phyloP scores from a whole-genome alignment of 2,329 filamentous ascomycete species.

The Alternaria gaisen region DNA sequence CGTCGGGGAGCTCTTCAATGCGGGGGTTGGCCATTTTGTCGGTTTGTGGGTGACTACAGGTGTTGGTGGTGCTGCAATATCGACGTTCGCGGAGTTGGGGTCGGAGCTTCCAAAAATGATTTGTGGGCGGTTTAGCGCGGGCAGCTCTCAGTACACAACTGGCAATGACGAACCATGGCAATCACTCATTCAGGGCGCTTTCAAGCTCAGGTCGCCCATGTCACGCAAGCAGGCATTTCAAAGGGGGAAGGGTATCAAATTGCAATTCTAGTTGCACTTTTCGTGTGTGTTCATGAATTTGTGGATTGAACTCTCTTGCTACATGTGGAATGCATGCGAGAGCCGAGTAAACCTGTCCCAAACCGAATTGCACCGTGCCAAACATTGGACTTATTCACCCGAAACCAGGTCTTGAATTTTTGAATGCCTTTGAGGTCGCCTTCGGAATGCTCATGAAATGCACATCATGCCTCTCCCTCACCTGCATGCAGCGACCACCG shows the following conservation, averaged over 20 bases:
- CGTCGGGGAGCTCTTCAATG: slow-evolving; percentile 96
- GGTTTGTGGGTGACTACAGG: slow-evolving; percentile 41
- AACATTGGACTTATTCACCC: slow-evolving; percentile 49
- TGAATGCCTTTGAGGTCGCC: slow-evolving; percentile 49
- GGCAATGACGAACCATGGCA: slow-evolving; percentile 18
- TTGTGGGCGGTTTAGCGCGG: slow-evolving; percentile 45
- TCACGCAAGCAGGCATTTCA: slow-evolving; percentile 18
- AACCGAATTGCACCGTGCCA: slow-evolving; percentile 54
- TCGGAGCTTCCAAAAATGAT: slow-evolving; percentile 29
- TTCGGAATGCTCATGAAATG: slow-evolving; percentile 51
- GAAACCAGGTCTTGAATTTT: slow-evolving; percentile 51
- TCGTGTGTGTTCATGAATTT: slow-evolving; percentile 50
- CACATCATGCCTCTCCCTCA: slow-evolving; percentile 48
- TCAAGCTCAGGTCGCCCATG: background rate
- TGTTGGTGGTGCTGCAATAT: slow-evolving; percentile 26
- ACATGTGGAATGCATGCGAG: slow-evolving; percentile 51
- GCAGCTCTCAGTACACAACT: slow-evolving; percentile 12
- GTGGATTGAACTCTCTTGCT: slow-evolving; percentile 52
- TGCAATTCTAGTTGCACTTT: slow-evolving; percentile 42
- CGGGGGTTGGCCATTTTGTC: slow-evolving; percentile 93
- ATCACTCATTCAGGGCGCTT: background rate
- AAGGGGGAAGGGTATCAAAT: slow-evolving; percentile 43
- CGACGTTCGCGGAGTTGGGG: slow-evolving; percentile 23
- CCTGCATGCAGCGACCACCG: slow-evolving; percentile 43
- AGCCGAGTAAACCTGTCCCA: slow-evolving; percentile 51